Evolutionary conservation across 2,329 filamentous ascomycete species (phyloP).

Genomic region (Samsoniella hepiali): DNA sequence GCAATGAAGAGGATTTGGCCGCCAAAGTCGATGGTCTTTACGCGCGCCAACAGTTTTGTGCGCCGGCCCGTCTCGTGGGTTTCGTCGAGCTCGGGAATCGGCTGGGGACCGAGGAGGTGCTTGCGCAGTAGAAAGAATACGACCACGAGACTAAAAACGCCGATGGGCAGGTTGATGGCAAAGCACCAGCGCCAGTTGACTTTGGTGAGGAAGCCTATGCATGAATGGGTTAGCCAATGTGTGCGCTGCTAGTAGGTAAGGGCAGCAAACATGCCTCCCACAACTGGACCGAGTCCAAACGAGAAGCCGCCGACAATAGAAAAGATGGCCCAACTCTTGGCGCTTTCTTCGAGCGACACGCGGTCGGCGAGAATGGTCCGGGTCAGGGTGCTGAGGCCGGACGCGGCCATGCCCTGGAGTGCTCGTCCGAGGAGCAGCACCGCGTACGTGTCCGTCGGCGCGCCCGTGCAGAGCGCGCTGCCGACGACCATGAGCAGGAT

Average conservation of each 20-base stretch:
- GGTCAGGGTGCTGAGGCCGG: slow-evolving; percentile 59
- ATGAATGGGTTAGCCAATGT: not conserved
- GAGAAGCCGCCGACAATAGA: slow-evolving; percentile 56
- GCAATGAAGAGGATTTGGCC: slow-evolving; percentile 56
- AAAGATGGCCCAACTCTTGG: slow-evolving; percentile 61
- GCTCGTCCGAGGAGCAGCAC: slow-evolving; percentile 61
- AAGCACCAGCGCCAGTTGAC: slow-evolving; percentile 66
- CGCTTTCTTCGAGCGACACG: slow-evolving; percentile 59
- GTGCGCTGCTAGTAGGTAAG: too few species aligned
- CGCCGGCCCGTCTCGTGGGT: slow-evolving; percentile 32
- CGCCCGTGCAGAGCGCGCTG: slow-evolving; percentile 58
- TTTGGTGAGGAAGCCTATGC: slow-evolving; percentile 45
- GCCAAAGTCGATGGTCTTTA: slow-evolving; percentile 54
- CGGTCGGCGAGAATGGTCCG: slow-evolving; percentile 63
- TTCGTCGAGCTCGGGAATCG: slow-evolving; percentile 44
- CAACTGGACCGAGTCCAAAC: slow-evolving; percentile 59
- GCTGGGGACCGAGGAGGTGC: slow-evolving; percentile 54
- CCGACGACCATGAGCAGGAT: slow-evolving; percentile 58
- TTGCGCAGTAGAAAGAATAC: slow-evolving; percentile 56
- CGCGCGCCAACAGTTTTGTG: slow-evolving; percentile 39
- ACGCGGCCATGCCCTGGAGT: slow-evolving; percentile 59
- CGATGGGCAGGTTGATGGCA: slow-evolving; percentile 58
- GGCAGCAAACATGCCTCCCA: slow-evolving; percentile 44
- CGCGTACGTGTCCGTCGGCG: slow-evolving; percentile 51
- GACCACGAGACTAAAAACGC: slow-evolving; percentile 47